These are phyloP conservation scores for Camellia lanceoleosa DNA, from an alignment of 148 eudicot species.

Conservation along the genomic window DNA sequence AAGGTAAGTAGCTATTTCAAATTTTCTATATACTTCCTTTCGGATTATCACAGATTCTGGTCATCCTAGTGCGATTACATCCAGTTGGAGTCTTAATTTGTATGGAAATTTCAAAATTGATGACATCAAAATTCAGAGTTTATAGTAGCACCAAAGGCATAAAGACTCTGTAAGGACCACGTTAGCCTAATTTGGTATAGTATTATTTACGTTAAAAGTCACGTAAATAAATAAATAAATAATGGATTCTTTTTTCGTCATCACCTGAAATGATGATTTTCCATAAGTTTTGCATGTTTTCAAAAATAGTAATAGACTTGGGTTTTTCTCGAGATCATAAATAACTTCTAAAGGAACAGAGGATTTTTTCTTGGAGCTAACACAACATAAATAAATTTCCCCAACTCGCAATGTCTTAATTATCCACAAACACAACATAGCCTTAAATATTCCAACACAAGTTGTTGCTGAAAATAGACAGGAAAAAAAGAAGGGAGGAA, in stretches of 20 bases:
- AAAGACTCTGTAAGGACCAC: too few relatives aligned
- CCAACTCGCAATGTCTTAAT: too few relatives aligned
- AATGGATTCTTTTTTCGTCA: neutral
- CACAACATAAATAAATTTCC: too few relatives aligned
- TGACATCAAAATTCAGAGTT: neutral
- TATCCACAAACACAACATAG: too few relatives aligned
- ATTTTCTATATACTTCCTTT: neutral
- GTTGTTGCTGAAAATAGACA: too few relatives aligned
- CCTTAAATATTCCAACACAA: too few relatives aligned
- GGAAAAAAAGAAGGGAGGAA: too few relatives aligned
- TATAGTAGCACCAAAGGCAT: too few relatives aligned
- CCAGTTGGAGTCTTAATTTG: neutral
- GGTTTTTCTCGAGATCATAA: too few relatives aligned
- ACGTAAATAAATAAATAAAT: neutral
- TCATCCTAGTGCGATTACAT: neutral
- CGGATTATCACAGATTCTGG: neutral
- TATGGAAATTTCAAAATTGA: neutral
- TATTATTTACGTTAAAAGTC: neutral
- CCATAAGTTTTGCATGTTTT: neutral
- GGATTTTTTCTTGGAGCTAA: too few relatives aligned
- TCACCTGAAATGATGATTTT: neutral
- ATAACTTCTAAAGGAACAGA: too few relatives aligned
- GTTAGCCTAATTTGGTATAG: neutral
- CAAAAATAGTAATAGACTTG: neutral
- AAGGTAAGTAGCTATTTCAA: neutral